Percentiles rank a stretch among this genome's conserved stretches.
These are phyloP conservation scores for Acacia melanoxylon DNA, from an alignment of 306 rosid species.

Conservation along the genomic window DNA sequence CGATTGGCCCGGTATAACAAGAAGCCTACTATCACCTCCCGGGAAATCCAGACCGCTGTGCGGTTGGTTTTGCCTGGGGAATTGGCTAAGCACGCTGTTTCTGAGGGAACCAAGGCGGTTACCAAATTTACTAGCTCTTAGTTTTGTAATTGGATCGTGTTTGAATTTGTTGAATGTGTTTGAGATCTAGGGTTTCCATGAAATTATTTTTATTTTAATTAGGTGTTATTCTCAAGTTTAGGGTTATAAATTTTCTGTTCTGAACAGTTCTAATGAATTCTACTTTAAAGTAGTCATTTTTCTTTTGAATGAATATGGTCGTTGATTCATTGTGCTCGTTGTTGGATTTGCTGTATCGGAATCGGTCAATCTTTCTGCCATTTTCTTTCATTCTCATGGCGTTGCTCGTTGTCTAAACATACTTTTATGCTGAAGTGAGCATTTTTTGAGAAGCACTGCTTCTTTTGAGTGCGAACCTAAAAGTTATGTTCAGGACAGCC, in stretches of 20 bases:
- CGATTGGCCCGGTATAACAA: constrained; percentile 69
- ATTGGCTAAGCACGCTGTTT: constrained; percentile 76
- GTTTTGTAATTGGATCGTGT: neutral
- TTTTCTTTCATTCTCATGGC: too few species aligned
- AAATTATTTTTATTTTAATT: neutral
- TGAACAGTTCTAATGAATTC: constrained; percentile 25
- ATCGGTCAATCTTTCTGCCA: too few species aligned
- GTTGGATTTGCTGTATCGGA: neutral
- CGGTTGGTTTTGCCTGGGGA: constrained; percentile 76
- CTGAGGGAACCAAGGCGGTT: constrained; percentile 82
- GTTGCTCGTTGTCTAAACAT: neutral
- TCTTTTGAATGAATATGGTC: neutral
- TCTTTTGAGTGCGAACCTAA: neutral
- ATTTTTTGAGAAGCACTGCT: too few species aligned
- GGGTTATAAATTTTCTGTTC: constrained; percentile 8
- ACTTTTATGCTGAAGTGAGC: neutral
- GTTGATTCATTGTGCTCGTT: too few species aligned
- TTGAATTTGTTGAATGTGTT: neutral
- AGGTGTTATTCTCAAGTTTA: neutral
- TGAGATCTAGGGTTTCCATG: constrained; percentile 16
- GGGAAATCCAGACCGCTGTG: constrained; percentile 81
- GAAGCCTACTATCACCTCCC: constrained; percentile 71
- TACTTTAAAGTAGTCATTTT: neutral
- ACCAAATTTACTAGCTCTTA: constrained; percentile 77
- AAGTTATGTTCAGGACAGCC: neutral